A percentile compares a stretch with the other conserved stretches of the same genome.
Evolutionary conservation across 2,329 filamentous ascomycete genomes (phyloP).

Genomic region (Calonectria pseudoturangicola): DNA sequence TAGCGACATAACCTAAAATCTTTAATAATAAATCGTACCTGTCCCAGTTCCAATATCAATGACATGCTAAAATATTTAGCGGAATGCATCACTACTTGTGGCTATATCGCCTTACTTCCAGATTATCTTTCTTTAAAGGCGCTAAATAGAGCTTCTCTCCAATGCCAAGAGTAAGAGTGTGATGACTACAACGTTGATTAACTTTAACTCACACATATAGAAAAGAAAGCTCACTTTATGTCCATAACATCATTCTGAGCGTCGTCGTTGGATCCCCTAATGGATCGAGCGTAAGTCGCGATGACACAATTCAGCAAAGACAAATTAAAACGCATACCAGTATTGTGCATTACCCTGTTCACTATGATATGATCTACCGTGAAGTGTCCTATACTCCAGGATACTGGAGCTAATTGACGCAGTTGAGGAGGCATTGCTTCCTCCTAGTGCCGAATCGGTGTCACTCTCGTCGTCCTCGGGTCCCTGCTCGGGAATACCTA

Average conservation of each 20-base stretch:
- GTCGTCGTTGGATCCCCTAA: conserved; percentile 26
- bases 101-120: not conserved
- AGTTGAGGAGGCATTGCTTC: not conserved
- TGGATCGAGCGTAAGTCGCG: not conserved
- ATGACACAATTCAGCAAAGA: not conserved
- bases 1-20: not conserved
- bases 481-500: not conserved
- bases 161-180: conserved; percentile 11
- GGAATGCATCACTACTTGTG: too few relatives aligned
- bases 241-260: conserved; percentile 19
- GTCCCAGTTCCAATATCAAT: conserved; percentile 31
- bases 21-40: not conserved
- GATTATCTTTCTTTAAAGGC: not conserved
- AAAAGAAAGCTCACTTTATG: not conserved
- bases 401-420: conserved; percentile 19
- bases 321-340: not conserved
- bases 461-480: not conserved
- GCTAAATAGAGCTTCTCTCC: conserved; percentile 20
- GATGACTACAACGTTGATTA: not conserved
- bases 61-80: not conserved
- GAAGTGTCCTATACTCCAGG: not conserved
- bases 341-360: conserved; percentile 10
- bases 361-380: conserved; percentile 4
- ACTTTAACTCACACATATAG: too few relatives aligned
- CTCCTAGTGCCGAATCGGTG: not conserved